Base-by-base conservation (phyloP, 345 rosid species). In the Eucalyptus victrix region DNA sequence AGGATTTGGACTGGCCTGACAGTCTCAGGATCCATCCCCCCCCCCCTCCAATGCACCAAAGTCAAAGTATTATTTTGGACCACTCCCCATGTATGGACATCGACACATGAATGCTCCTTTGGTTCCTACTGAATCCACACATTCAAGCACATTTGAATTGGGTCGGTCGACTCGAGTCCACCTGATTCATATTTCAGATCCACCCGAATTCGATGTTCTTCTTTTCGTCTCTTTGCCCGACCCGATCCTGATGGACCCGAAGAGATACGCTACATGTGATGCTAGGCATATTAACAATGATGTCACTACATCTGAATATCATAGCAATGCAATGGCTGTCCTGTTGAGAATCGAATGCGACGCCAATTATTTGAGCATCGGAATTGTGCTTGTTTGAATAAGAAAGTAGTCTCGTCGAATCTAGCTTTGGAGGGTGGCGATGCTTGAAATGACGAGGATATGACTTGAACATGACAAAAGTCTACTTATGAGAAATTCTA, bases 221-320 rank as follows among this genome's bases (percentile, higher is more conserved):
- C 19, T 21, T 69, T 17, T 32, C 2, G 1, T 69, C 80, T 32
- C 42, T 69, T 69, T 69, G 80, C 80, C 42, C 42, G 3, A 32
- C 10, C 24, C 40, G 1, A 67, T 69, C 19, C 1, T 9, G 34
- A 69, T 32, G 80, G 80, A 69, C 42, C 21, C 24, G 2, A 17
- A 18, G 80, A 17, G 42, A 40, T 32, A 32, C 19, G 37, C 32
- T n/a, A 32, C 2, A 8, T 10, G 23, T 34, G 42, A 67, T n/a
- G 42, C 80, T 32, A 32, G 23, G 23, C 1, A 67, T 8, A 8
- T 32, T 32, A 16, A 67, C 12, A 67, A 32, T 17, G 23, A 32
- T 32, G 23, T 67, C 19, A 18, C 40, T 0, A 17, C 5, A 10
- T n/a, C 21, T 4, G 5, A 9, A 2, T n/a, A 65, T 2, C 19